These are phyloP conservation scores for Phytopythium montanum DNA, from an alignment of 352 stramenopile species.

Conservation along the genomic window DNA sequence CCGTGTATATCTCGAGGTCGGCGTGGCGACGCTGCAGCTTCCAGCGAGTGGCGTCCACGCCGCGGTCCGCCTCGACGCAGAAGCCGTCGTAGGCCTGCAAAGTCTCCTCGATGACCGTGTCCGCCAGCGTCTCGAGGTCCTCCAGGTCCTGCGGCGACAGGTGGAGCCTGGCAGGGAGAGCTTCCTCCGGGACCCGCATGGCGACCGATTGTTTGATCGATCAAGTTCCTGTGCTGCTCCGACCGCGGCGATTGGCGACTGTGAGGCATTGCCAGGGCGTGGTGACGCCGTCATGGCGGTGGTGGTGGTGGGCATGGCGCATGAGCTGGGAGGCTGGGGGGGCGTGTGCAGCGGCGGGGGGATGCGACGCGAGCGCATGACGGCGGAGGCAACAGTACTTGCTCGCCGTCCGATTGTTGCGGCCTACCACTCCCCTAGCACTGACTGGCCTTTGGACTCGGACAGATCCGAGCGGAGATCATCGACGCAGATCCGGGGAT, in stretches of 20 bases:
- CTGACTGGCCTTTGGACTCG: not conserved
- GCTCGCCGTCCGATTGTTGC: not conserved
- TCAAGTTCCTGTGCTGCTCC: not conserved
- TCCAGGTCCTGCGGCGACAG: conserved; percentile 17
- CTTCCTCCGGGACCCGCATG: not conserved
- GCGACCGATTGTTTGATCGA: not conserved
- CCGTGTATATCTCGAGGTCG: conserved; percentile 43
- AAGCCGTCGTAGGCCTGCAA: conserved; percentile 36
- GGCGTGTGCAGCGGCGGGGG: not conserved
- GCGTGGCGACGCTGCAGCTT: conserved; percentile 39
- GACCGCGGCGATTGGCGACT: not conserved
- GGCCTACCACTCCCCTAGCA: not conserved
- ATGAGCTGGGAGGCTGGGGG: too few species aligned
- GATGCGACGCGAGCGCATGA: not conserved
- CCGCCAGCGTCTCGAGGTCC: conserved; percentile 22
- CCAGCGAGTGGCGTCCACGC: conserved; percentile 34
- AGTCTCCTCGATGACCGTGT: conserved; percentile 35
- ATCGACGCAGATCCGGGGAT: not conserved
- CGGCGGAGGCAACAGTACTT: not conserved
- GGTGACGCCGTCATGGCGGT: not conserved
- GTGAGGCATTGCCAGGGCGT: not conserved
- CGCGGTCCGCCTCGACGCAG: conserved; percentile 25
- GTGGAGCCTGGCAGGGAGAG: conserved; percentile 14
- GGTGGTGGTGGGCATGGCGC: not conserved
- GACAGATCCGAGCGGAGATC: not conserved